These are phyloP conservation scores for Alternaria alternata DNA, from an alignment of 2,329 filamentous ascomycete genomes.

Conservation along the genomic window DNA sequence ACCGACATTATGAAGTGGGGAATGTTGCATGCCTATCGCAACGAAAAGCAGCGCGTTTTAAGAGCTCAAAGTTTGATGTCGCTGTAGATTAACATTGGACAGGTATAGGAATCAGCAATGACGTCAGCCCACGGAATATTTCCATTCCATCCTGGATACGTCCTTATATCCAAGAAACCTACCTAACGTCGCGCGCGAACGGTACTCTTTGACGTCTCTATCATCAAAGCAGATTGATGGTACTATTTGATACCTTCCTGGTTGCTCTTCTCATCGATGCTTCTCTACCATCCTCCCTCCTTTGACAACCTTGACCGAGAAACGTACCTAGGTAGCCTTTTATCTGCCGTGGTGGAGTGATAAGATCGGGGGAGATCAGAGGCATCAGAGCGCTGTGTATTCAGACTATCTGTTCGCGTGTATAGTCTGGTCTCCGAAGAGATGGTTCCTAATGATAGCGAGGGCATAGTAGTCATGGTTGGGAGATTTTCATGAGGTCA, in stretches of 20 bases:
- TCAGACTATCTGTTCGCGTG: too few species aligned
- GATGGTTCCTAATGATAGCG: too few species aligned
- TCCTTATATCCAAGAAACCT: neutral
- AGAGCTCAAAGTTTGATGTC: neutral
- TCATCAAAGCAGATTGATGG: rapidly evolving
- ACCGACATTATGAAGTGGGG: neutral
- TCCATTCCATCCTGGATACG: neutral
- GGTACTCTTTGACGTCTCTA: neutral
- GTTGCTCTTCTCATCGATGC: neutral
- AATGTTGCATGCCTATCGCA: neutral
- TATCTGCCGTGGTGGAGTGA: too few species aligned
- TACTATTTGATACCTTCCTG: too few species aligned
- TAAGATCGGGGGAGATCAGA: too few species aligned
- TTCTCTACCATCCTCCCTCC: neutral
- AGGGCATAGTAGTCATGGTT: too few species aligned
- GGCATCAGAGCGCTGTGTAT: too few species aligned
- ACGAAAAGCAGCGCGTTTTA: too few species aligned
- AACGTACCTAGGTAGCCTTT: too few species aligned
- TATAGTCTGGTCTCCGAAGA: too few species aligned
- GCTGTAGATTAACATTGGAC: neutral
- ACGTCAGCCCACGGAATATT: neutral
- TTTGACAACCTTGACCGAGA: neutral
- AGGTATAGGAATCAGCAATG: neutral
- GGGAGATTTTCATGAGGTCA: too few species aligned
- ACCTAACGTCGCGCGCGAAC: neutral